These are phyloP conservation scores for Chaetomium tenue DNA, from an alignment of 495 filamentous ascomycete genomes.

Conservation along the genomic window DNA sequence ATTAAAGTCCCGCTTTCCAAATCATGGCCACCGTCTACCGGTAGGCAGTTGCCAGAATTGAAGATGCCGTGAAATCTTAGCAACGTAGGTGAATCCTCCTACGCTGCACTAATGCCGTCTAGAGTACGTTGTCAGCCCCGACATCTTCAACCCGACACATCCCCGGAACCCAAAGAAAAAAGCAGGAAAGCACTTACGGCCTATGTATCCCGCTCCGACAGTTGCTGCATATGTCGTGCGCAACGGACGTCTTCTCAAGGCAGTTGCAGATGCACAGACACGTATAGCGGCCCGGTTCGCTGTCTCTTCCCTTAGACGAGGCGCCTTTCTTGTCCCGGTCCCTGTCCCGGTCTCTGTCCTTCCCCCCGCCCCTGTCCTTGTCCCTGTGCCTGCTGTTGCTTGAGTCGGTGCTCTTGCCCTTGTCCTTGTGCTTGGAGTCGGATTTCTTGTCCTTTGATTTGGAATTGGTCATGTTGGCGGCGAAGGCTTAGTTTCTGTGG, in stretches of 20 bases:
- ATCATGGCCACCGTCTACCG: too few species aligned
- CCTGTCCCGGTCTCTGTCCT: background rate
- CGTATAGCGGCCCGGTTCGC: background rate
- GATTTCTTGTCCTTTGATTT: background rate
- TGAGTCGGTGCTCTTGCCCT: background rate
- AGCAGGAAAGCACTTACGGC: background rate
- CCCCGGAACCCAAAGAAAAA: background rate
- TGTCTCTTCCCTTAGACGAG: background rate
- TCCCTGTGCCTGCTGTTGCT: background rate
- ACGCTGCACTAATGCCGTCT: too few species aligned
- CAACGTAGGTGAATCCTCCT: too few species aligned
- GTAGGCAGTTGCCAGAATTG: too few species aligned
- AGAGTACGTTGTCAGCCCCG: too few species aligned
- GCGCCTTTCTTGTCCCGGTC: background rate
- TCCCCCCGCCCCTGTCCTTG: background rate
- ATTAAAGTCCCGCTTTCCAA: too few species aligned
- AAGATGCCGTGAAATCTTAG: too few species aligned
- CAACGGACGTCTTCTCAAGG: background rate
- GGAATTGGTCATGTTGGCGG: background rate
- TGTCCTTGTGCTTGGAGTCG: background rate
- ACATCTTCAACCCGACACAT: too few species aligned
- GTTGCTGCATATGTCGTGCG: background rate
- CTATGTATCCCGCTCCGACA: background rate
- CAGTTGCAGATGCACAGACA: conserved; percentile 3
- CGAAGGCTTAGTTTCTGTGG: background rate